Evolutionary conservation across 129 eudicot species (phyloP), one percentile per base, ranked within the genome.

Genomic region (Logfia minima): DNA sequence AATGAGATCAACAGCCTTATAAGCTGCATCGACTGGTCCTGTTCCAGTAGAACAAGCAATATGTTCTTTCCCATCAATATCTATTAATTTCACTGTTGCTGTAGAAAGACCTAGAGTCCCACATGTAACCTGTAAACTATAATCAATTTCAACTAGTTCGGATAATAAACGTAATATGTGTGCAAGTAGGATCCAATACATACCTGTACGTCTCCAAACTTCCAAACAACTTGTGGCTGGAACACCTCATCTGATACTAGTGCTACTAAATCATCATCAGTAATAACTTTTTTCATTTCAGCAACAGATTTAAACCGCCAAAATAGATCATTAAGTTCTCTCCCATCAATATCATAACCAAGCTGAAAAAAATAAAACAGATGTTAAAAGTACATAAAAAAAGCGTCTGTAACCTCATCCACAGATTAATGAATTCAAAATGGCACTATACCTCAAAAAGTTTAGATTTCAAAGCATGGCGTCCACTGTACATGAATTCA

Each of bases 11-110:
- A 94, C 87, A 1, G 99, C 99, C 81, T 91, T 91, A 79, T 94
- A 94, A 67, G 97, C 96, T 29, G 99, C 87, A 85, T 94, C 97
- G 80, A 94, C 97, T 2, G 99, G 99, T 39, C 99, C 99, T 60
- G 97, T 94, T 78, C 99, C 99, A 74, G 86, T 87, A 4, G 97
- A 86, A 53, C 99, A 94, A 48, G 93, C 85, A 75, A 92, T 76
- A 77, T 86, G 91, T 77, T 89, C 99, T 32, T 71, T 37, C 48
- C 96, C 99, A 41, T 89, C 82, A 32, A 43, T 83, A 85, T 89
- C 96, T 77, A 81, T 75, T 71, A 94, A 84, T 76, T 77, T 91
- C 61, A 91, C 94, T 2, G 99, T 91, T 63, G 99, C 99, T 43
- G 97, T 94, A 0, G 99, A 86, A 78, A 94, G 96, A 75, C 96